Evolutionary conservation across 805 yeast genomes (phyloP).

Genomic region (Myxozyma monticola): DNA sequence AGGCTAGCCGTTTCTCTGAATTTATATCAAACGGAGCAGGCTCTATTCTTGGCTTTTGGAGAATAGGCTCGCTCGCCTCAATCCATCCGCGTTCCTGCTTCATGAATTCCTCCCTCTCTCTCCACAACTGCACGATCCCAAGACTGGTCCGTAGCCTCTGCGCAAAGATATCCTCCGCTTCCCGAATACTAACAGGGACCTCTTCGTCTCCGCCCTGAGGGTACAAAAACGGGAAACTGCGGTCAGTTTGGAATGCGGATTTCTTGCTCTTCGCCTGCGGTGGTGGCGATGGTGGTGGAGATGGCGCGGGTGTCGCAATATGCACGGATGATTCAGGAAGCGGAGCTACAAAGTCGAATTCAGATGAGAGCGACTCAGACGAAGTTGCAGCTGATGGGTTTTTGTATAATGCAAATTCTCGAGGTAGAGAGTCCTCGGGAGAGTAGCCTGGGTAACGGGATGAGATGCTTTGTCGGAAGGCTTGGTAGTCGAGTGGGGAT

Average conservation of each 20-base stretch:
- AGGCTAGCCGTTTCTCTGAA: constrained; percentile 4
- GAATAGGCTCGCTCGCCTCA: constrained; percentile 1
- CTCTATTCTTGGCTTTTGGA: background rate
- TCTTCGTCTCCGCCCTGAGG: constrained; percentile 48
- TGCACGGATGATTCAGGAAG: constrained; percentile 60
- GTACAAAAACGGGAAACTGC: constrained; percentile 64
- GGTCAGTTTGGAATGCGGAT: constrained; percentile 59
- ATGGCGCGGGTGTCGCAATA: constrained; percentile 85
- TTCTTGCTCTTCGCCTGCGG: constrained; percentile 32
- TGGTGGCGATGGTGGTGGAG: constrained; percentile 65
- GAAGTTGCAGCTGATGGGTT: constrained; percentile 49
- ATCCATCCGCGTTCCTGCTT: constrained; percentile 69
- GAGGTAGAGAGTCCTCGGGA: constrained; percentile 48
- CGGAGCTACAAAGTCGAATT: constrained; percentile 44
- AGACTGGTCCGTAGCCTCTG: constrained; percentile 65
- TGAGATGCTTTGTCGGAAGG: constrained; percentile 70
- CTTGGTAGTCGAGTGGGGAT: constrained; percentile 82
- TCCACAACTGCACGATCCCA: constrained; percentile 68
- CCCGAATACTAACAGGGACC: constrained; percentile 73
- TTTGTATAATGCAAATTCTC: constrained; percentile 40
- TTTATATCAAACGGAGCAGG: background rate
- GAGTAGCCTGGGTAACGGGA: constrained; percentile 73
- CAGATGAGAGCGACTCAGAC: constrained; percentile 45
- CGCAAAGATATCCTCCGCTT: constrained; percentile 70
- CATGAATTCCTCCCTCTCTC: constrained; percentile 69